Evolutionary conservation across 2,329 filamentous ascomycete species (phyloP).

Genomic region (Xylariaceae sp.): DNA sequence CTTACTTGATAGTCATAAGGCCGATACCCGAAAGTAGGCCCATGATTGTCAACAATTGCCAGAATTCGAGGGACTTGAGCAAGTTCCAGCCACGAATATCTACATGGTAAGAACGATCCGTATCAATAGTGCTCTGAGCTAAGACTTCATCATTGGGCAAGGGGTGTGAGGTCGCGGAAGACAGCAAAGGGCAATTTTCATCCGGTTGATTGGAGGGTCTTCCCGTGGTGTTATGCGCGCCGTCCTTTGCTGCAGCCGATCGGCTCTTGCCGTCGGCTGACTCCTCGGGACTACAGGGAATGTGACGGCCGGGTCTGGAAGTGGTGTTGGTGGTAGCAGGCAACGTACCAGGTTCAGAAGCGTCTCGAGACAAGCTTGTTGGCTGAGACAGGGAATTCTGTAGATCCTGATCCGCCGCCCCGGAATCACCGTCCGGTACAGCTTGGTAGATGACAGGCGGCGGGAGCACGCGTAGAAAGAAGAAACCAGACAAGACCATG

Average conservation of each 20-base stretch:
- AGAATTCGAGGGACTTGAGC: slow-evolving; percentile 71
- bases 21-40: slow-evolving; percentile 88
- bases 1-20: slow-evolving; percentile 98
- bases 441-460: slow-evolving; percentile 48
- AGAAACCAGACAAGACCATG: slow-evolving; percentile 71
- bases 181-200: slow-evolving; percentile 79
- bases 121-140: slow-evolving; percentile 59
- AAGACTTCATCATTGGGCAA: slow-evolving; percentile 44
- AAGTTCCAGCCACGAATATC: slow-evolving; percentile 84
- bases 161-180: slow-evolving; percentile 48
- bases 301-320: slow-evolving; percentile 29
- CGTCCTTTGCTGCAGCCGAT: slow-evolving; percentile 23
- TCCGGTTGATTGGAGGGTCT: slow-evolving; percentile 43
- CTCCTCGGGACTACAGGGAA: slow-evolving; percentile 25
- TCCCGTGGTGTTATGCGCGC: slow-evolving; percentile 8
- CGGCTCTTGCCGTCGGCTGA: slow-evolving; percentile 15
- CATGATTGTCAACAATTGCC: slow-evolving; percentile 84
- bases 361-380: slow-evolving; percentile 35
- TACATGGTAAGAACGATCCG: slow-evolving; percentile 71
- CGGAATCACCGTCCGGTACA: slow-evolving; percentile 41
- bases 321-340: slow-evolving; percentile 28
- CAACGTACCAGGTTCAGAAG: slow-evolving; percentile 63
- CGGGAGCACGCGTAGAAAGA: slow-evolving; percentile 75
- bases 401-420: slow-evolving; percentile 35
- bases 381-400: slow-evolving; percentile 41